These are phyloP conservation scores for Hamamelis virginiana DNA, from an alignment of 164 flowering plant species.

Conservation along the genomic window DNA sequence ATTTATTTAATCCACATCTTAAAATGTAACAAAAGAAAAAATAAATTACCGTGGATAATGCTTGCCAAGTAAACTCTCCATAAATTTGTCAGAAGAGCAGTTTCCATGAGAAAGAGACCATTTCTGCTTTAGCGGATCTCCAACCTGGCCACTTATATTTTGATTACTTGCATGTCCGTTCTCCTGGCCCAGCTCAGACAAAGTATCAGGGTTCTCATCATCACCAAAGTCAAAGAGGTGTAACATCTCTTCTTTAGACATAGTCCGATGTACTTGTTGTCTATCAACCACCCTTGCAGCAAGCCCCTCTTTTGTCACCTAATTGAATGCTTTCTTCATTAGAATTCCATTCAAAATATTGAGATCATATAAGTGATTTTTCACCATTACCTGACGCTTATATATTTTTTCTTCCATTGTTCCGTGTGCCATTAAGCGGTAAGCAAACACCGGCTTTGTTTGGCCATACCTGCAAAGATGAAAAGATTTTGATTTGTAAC, in stretches of 20 bases:
- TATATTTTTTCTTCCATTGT: conserved; percentile 99
- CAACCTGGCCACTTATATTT: conserved; percentile 20
- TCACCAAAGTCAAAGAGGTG: conserved; percentile 97
- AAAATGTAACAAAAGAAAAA: neutral
- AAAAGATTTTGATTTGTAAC: conserved; percentile 4
- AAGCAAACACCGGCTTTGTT: conserved; percentile 92
- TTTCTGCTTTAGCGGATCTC: conserved; percentile 37
- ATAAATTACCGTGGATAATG: conserved; percentile 69
- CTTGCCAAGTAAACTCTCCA: conserved; percentile 68
- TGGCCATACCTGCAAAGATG: conserved; percentile 82
- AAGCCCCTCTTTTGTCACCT: conserved; percentile 98
- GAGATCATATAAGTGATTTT: neutral
- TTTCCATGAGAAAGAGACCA: conserved; percentile 40
- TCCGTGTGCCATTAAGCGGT: conserved; percentile 92
- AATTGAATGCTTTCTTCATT: conserved; percentile 14
- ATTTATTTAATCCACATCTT: neutral
- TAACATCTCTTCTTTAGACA: conserved; percentile 93
- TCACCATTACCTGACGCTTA: conserved; percentile 78
- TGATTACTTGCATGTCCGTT: conserved; percentile 21
- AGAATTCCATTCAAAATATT: conserved; percentile 1
- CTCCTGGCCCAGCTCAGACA: conserved; percentile 34
- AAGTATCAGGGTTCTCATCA: conserved; percentile 60
- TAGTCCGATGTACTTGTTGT: conserved; percentile 91
- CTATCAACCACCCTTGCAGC: conserved; percentile 99
- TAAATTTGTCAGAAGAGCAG: conserved; percentile 80